Percentiles rank a stretch among this genome's conserved stretches.
These are phyloP conservation scores for Pseudozyma sp. DNA, from an alignment of 1,284 basidiomycete genomes.

Conservation along the genomic window DNA sequence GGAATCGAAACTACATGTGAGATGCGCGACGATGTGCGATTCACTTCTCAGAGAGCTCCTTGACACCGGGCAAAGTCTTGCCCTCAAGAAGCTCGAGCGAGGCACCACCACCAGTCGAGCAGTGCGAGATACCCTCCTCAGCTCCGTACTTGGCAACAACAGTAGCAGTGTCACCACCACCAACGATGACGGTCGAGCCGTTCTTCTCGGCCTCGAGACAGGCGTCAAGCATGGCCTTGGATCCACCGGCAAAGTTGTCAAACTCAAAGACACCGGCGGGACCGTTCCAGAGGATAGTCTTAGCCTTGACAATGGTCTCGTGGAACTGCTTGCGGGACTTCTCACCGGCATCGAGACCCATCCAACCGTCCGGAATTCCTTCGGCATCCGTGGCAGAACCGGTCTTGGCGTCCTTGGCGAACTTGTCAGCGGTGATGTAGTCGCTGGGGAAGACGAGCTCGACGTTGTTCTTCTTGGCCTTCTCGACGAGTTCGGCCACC, in stretches of 20 bases:
- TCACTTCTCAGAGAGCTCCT: conserved; percentile 58
- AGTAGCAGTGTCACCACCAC: conserved; percentile 69
- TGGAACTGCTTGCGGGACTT: conserved; percentile 85
- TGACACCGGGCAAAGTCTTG: conserved; percentile 74
- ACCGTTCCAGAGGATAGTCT: conserved; percentile 98
- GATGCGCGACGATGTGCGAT: conserved; percentile 4
- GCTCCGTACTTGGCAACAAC: conserved; percentile 73
- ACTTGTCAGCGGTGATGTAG: conserved; percentile 94
- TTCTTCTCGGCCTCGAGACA: conserved; percentile 86
- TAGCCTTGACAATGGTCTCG: conserved; percentile 84
- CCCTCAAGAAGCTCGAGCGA: conserved; percentile 76
- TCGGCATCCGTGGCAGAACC: conserved; percentile 81
- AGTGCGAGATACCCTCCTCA: conserved; percentile 92
- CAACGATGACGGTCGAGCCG: conserved; percentile 90
- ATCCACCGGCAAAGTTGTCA: conserved; percentile 87
- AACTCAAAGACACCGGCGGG: conserved; percentile 99
- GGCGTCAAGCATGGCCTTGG: conserved; percentile 85
- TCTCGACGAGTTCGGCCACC: conserved; percentile 85
- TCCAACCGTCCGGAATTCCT: conserved; percentile 92
- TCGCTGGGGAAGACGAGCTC: conserved; percentile 96
- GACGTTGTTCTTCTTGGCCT: conserved; percentile 93
- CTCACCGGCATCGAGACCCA: conserved; percentile 80
- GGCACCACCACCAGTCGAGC: conserved; percentile 96
- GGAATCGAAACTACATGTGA: conserved; percentile 9
- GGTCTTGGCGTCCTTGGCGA: conserved; percentile 88